Base-by-base conservation (phyloP, 441 rosid genomes). In the Syzygium malaccense region DNA sequence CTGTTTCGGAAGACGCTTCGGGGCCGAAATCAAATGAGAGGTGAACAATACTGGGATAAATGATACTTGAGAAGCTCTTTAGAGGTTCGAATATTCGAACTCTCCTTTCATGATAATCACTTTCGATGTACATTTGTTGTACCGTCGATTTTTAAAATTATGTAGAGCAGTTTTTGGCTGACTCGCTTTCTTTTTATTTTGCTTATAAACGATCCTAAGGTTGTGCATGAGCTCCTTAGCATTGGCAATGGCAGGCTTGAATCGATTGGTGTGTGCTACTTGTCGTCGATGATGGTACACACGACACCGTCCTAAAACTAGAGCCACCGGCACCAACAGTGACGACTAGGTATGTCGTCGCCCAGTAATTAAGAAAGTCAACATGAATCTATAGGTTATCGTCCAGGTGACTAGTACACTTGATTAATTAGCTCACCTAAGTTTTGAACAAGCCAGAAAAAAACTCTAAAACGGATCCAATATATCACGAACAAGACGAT, bases 191-290 rank as follows among this genome's bases (percentile, higher is more conserved):
- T 66, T 33, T 32, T 15, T 14, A 14, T 5, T n/a, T 30, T 19
- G 41, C 41, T 64, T 15, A 17, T 17, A 15, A 64, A 64, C 12
- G 12, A 30, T 30, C 23, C 20, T 4, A 11, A 3, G 37, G 32
- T 64, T 15, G 10, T 30, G 75, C 17, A 30, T 8, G 1, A 5
- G 0, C 5, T 30, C 1, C 2, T 3, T 32, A 64, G 41, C 5
- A 33, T 8, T 8, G 23, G 2, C 41, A 15, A 64, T 64, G 30
- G 20, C 32, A 30, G 4, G 41, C 41, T 30, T 17, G 41, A 30
- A 64, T 64, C 0, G 23, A 12, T 64, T 19, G 12, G 75, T 8
- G 3, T 30, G 75, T 17, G 17, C 20, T 15, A 4, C 23, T 30
- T 7, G 23, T 30, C 41, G 8, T 30, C 2, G 23, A 30, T 0